Percentiles rank a stretch among this genome's conserved stretches.
Evolutionary conservation across 805 yeast genomes (phyloP).

Genomic region (Cyberlindnera americana): DNA sequence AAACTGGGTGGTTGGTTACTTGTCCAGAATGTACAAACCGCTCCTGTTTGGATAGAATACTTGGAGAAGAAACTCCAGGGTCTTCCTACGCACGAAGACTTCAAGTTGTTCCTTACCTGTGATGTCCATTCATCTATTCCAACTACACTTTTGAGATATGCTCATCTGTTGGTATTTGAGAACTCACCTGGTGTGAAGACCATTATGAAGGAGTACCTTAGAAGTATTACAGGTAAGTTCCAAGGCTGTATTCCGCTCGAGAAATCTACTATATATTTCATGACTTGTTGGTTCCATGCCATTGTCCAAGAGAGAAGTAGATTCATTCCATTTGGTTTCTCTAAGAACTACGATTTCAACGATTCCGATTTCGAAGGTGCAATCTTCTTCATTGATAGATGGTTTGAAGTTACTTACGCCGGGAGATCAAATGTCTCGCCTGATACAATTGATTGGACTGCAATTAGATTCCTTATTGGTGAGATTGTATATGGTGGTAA

Average conservation of each 20-base stretch:
- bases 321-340: conserved; percentile 62
- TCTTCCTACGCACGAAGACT: conserved; percentile 30
- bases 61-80: conserved; percentile 45
- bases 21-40: conserved; percentile 77
- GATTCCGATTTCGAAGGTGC: conserved; percentile 66
- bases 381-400: conserved; percentile 38
- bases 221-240: conserved; percentile 21
- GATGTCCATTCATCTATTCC: conserved; percentile 47
- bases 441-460: conserved; percentile 50
- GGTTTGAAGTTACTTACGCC: conserved; percentile 33
- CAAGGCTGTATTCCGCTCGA: conserved; percentile 30
- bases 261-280: conserved; percentile 44
- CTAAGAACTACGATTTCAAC: conserved; percentile 60
- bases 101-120: conserved; percentile 67
- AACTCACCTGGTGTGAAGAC: conserved; percentile 56
- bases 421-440: conserved; percentile 39
- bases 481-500: conserved; percentile 66
- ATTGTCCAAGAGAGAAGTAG: conserved; percentile 55
- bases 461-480: conserved; percentile 45
- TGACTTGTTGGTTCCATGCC: conserved; percentile 70
- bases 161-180: conserved; percentile 60
- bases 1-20: conserved; percentile 65
- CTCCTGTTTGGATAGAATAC: conserved; percentile 56
- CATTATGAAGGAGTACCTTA: conserved; percentile 32
- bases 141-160: conserved; percentile 48